Evolutionary conservation across 176 grass and related monocot genomes (phyloP).

Genomic region (Puya raimondii): DNA sequence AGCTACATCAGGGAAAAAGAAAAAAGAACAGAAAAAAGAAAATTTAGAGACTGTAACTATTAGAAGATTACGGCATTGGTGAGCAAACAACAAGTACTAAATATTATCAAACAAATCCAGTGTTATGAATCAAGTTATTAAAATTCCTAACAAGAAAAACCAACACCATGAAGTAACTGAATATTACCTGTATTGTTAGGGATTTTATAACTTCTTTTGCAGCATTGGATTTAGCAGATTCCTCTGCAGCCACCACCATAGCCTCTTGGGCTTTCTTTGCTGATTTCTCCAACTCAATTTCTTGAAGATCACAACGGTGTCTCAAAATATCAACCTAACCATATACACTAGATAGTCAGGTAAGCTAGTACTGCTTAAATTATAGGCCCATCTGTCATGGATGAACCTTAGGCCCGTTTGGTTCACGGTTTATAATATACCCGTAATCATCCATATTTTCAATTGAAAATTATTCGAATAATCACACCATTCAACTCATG

Average conservation of each 20-base stretch:
- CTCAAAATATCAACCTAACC: conserved; percentile 76
- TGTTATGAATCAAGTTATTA: not conserved
- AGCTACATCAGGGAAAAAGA: conserved; percentile 34
- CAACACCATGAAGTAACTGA: not conserved
- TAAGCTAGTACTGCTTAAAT: not conserved
- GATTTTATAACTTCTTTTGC: conserved; percentile 98
- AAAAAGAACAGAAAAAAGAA: conserved; percentile 18
- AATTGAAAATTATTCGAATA: conserved; percentile 15
- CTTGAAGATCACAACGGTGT: conserved; percentile 66
- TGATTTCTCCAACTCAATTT: conserved; percentile 73
- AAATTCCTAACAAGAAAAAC: not conserved
- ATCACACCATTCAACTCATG: not conserved
- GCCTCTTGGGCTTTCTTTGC: conserved; percentile 89
- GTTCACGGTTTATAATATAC: too few species aligned
- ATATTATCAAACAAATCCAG: not conserved
- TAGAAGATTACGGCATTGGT: not conserved
- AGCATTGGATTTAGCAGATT: conserved; percentile 94
- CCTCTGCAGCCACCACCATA: conserved; percentile 59
- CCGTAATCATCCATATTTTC: not conserved
- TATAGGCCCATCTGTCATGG: too few species aligned
- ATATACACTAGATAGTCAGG: conserved; percentile 13
- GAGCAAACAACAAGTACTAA: not conserved
- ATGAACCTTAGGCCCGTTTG: too few species aligned
- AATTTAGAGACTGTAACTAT: conserved; percentile 14
- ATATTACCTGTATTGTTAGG: conserved; percentile 65